Percentiles rank a stretch among this genome's conserved stretches.
Evolutionary conservation across 805 yeast genomes (phyloP).

Genomic region (Alloascoidea hylecoeti): DNA sequence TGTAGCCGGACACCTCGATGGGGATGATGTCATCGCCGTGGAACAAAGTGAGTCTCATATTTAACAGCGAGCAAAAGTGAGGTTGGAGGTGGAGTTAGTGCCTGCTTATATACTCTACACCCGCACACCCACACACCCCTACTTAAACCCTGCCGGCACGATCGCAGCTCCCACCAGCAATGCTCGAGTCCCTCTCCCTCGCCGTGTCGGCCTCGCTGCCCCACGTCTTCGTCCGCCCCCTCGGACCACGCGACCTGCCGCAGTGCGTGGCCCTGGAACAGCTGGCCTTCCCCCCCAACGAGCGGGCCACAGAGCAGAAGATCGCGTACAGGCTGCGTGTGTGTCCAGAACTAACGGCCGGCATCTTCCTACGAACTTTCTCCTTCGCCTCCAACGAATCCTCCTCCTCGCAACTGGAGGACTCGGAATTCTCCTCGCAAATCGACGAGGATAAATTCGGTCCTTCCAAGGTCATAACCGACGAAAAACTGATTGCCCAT

Average conservation of each 20-base stretch:
- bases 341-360: constrained; percentile 88
- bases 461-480: constrained; percentile 8
- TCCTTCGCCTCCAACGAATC: constrained; percentile 23
- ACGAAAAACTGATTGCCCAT: constrained; percentile 67
- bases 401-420: constrained; percentile 6
- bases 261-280: constrained; percentile 49
- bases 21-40: constrained; percentile 30
- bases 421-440: constrained; percentile 13
- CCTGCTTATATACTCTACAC: too few relatives aligned
- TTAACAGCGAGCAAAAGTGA: too few relatives aligned
- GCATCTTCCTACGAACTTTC: constrained; percentile 69
- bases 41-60: constrained; percentile 39
- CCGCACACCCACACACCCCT: too few relatives aligned
- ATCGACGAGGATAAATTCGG: constrained; percentile 6
- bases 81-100: too few relatives aligned
- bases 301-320: constrained; percentile 54
- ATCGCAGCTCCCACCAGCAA: too few relatives aligned
- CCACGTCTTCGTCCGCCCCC: constrained; percentile 64
- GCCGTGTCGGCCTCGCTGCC: too few relatives aligned
- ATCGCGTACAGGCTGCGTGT: constrained; percentile 53
- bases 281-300: constrained; percentile 54
- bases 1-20: constrained; percentile 53
- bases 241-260: constrained; percentile 58
- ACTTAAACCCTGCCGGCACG: too few relatives aligned
- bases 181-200: too few relatives aligned